Base-by-base conservation (phyloP, 1,139 yeast species). In the Yamadazyma dushanensis region DNA sequence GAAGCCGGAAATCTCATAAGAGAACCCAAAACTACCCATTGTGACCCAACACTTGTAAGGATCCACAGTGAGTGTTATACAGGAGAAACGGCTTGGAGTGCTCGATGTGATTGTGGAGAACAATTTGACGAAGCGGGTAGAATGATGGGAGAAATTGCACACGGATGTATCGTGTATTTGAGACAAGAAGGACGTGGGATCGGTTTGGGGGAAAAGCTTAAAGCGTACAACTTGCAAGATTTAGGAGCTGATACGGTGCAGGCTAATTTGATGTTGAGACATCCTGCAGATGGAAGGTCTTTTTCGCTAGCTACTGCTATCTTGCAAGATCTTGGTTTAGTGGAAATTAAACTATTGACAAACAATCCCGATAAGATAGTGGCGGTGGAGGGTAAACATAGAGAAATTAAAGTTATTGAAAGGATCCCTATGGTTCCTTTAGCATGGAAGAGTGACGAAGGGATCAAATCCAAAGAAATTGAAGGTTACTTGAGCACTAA, bases 171-270 rank as follows among this genome's bases (percentile, higher is more conserved):
- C 40, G 97, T 94, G 1, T 94, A 94, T 58, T 69, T 94, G 45
- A 79, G 99, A 53, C 99, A 94, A 61, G 99, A 94, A 61, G 99
- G 99, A 37, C 79, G 99, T 42, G 98, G 98, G 16, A 94, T 94
- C 46, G 99, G 99, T 3, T 72, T 94, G 15, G 96, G 97, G 16
- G 98, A 94, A 56, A 94, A 94, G 63, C 73, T 94, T 49, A 94
- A 94, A 63, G 98, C 98, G 1, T 94, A 94, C 62, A 94, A 94
- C 56, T 69, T 94, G 47, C 98, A 94, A 64, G 99, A 94, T 61
- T 71, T 94, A 41, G 99, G 99, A 8, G 97, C 97, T 5, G 98
- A 94, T 60, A 94, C 98, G 0, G 97, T 94, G 8, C 95, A 90
- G 59, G 98, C 98, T 10, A 94, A 94, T 61, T 67, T 94, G 45